Conservation (phyloP, 441 rosid genomes). For the Mallotus repandus region DNA sequence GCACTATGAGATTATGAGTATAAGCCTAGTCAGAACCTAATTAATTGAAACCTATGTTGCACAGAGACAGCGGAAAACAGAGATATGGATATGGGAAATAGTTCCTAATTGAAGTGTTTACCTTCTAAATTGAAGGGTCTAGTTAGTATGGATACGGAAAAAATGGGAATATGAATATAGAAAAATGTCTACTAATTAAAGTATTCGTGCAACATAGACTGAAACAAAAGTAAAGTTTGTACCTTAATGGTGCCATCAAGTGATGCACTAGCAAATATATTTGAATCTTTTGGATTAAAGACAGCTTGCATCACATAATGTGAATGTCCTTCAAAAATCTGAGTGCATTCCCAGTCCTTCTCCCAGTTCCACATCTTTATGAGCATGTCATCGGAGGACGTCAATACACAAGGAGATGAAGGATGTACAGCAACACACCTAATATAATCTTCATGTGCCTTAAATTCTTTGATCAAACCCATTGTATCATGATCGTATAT, state of each 20-base stretch:
- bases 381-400: conserved; percentile 85
- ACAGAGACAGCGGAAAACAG: no score
- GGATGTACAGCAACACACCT: conserved; percentile 79
- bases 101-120: no score
- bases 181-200: no score
- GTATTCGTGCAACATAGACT: no score
- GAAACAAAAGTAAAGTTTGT: background rate
- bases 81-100: no score
- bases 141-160: no score
- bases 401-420: conserved; percentile 70
- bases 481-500: conserved; percentile 67
- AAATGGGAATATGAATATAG: no score
- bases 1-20: no score
- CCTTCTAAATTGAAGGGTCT: no score
- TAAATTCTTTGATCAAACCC: conserved; percentile 79
- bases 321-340: conserved; percentile 79
- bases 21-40: no score
- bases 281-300: conserved; percentile 68
- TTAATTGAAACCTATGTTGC: no score
- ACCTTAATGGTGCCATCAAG: conserved; percentile 89
- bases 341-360: conserved; percentile 83
- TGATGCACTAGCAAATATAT: conserved; percentile 84
- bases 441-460: conserved; percentile 86
- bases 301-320: conserved; percentile 90
- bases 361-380: conserved; percentile 99